A percentile compares a stretch with the other conserved stretches of the same genome.
Evolutionary conservation across 768 basidiomycete genomes (phyloP).

Genomic region (Infundibulicybe gibba): DNA sequence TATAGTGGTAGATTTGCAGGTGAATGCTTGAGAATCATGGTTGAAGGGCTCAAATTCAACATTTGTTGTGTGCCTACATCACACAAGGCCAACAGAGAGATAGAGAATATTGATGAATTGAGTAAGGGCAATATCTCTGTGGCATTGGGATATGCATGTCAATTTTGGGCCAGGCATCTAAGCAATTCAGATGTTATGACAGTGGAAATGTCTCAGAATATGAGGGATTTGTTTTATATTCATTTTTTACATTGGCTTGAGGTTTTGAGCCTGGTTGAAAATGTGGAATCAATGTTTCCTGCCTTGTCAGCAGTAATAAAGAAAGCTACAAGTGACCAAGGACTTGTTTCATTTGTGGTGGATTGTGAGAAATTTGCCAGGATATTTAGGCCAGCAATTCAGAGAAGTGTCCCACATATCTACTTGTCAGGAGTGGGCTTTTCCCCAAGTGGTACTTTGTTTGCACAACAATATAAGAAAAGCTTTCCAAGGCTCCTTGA

Average conservation of each 20-base stretch:
- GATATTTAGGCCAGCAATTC: conserved; percentile 8
- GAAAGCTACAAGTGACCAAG: not conserved
- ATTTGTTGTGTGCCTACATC: conserved; percentile 34
- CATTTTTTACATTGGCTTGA: conserved; percentile 14
- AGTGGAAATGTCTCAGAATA: not conserved
- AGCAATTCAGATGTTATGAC: too few species aligned
- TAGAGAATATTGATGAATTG: conserved; percentile 11
- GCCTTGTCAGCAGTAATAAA: not conserved
- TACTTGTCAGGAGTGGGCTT: conserved; percentile 21
- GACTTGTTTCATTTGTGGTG: not conserved
- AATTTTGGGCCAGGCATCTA: conserved; percentile 29
- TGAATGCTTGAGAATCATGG: conserved; percentile 25
- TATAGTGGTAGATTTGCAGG: conserved; percentile 13
- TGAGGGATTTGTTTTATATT: conserved; percentile 1
- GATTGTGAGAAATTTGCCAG: conserved; percentile 8
- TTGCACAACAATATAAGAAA: not conserved
- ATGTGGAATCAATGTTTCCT: not conserved
- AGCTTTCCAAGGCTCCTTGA: not conserved
- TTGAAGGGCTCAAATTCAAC: conserved; percentile 29
- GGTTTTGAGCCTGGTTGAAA: conserved; percentile 7
- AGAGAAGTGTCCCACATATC: conserved; percentile 16
- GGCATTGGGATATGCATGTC: conserved; percentile 29
- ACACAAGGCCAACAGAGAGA: conserved; percentile 20
- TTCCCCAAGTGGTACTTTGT: conserved; percentile 2
- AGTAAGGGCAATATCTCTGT: conserved; percentile 21